Evolutionary conservation across 2,329 filamentous ascomycete genomes (phyloP).

Genomic region (Aspergillus sp.): DNA sequence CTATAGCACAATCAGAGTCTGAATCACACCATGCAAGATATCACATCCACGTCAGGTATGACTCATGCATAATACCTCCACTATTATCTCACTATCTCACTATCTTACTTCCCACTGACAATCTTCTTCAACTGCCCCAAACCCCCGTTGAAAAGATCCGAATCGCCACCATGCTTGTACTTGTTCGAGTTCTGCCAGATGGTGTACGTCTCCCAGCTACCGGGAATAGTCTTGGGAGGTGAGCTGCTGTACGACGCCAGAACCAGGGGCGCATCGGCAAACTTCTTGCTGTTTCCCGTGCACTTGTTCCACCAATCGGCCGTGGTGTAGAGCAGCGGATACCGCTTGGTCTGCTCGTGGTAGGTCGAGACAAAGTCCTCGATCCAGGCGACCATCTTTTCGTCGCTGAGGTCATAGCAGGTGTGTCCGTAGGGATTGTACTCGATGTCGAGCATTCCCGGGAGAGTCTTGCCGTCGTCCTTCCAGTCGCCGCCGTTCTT

Average conservation of each 20-base stretch:
- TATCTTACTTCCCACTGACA: neutral
- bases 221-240: constrained; percentile 40
- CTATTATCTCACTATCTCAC: too few species aligned
- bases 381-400: constrained; percentile 50
- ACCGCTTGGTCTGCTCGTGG: constrained; percentile 40
- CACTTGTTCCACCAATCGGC: constrained; percentile 51
- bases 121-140: constrained; percentile 10
- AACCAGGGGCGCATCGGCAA: constrained; percentile 45
- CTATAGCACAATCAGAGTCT: too few species aligned
- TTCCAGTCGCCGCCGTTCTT: constrained; percentile 51
- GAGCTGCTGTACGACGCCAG: constrained; percentile 41
- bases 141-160: constrained; percentile 13
- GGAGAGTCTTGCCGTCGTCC: constrained; percentile 49
- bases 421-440: constrained; percentile 30
- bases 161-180: constrained; percentile 14
- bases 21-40: too few species aligned
- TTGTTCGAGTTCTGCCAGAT: constrained; percentile 15
- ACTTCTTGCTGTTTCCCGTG: constrained; percentile 47
- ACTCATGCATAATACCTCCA: too few species aligned
- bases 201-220: constrained; percentile 31
- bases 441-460: constrained; percentile 55
- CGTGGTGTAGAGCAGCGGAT: constrained; percentile 50
- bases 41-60: too few species aligned
- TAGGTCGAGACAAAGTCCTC: constrained; percentile 49
- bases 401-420: constrained; percentile 43